Evolutionary conservation across 257 asterid species (phyloP).

Genomic region (Solanum boliviense): DNA sequence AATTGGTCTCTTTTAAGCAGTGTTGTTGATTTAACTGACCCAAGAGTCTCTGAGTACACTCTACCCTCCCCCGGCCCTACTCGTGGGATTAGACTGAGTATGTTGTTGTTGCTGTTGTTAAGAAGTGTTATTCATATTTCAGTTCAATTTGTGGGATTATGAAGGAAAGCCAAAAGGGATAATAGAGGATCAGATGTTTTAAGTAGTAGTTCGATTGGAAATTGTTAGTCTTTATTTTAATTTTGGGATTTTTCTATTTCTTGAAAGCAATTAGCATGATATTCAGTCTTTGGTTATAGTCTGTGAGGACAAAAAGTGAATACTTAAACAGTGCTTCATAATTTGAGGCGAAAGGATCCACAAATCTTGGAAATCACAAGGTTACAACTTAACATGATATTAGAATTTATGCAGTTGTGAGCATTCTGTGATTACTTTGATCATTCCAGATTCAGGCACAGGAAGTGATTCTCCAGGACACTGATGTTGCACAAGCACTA

Average conservation of each 20-base stretch:
- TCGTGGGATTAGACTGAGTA: neutral
- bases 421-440: neutral
- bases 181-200: neutral
- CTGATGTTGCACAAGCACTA: slow-evolving; percentile 43
- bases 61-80: neutral
- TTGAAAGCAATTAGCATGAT: neutral
- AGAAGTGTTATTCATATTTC: neutral
- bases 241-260: neutral
- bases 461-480: slow-evolving; percentile 59
- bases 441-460: slow-evolving; percentile 44
- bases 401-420: neutral
- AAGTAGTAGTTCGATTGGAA: neutral
- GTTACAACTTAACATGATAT: neutral
- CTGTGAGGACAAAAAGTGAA: neutral
- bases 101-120: neutral
- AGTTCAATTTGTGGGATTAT: neutral
- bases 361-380: neutral
- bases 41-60: neutral
- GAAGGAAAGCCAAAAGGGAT: neutral
- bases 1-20: neutral
- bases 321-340: neutral
- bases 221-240: neutral
- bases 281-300: neutral
- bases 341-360: neutral
- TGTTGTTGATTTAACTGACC: neutral